Percentiles rank a stretch among this genome's conserved stretches.
Evolutionary conservation across 148 eudicot species (phyloP).

Genomic region (Heliamphora exappendiculata): DNA sequence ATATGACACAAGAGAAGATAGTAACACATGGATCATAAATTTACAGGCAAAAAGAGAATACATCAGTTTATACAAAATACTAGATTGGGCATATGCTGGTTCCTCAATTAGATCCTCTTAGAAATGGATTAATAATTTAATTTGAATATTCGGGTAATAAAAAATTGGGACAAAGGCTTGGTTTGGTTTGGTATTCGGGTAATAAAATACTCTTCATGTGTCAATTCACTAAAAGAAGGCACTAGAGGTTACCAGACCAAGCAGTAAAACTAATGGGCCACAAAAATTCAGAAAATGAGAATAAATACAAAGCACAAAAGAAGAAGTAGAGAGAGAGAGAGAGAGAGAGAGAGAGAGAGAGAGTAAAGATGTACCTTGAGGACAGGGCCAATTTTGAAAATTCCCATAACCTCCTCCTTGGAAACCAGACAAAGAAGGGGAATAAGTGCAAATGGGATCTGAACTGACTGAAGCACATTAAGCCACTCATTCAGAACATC

Average conservation of each 20-base stretch:
- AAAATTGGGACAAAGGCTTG: too few species aligned
- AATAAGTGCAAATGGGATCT: conserved; percentile 92
- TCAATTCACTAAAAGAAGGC: not conserved
- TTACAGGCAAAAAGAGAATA: not conserved
- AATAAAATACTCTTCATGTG: not conserved
- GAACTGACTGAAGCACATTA: conserved; percentile 87
- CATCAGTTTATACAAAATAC: not conserved
- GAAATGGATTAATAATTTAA: not conserved
- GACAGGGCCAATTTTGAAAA: conserved; percentile 63
- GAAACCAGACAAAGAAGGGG: conserved; percentile 91
- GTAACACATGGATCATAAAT: not conserved
- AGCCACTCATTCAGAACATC: conserved; percentile 93
- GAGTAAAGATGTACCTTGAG: conserved; percentile 51
- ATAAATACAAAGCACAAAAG: not conserved
- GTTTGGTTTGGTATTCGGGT: too few species aligned
- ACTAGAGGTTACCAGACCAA: not conserved
- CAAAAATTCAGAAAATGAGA: not conserved
- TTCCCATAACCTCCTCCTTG: conserved; percentile 90
- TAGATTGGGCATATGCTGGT: not conserved
- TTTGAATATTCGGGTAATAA: too few species aligned
- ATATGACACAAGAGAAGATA: not conserved
- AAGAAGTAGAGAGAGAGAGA: not conserved
- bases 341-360: not conserved
- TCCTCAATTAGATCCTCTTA: not conserved
- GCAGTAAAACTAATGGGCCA: not conserved